Base-by-base conservation (phyloP, 1,284 basidiomycete genomes). In the Sanguinoderma infundibulare region DNA sequence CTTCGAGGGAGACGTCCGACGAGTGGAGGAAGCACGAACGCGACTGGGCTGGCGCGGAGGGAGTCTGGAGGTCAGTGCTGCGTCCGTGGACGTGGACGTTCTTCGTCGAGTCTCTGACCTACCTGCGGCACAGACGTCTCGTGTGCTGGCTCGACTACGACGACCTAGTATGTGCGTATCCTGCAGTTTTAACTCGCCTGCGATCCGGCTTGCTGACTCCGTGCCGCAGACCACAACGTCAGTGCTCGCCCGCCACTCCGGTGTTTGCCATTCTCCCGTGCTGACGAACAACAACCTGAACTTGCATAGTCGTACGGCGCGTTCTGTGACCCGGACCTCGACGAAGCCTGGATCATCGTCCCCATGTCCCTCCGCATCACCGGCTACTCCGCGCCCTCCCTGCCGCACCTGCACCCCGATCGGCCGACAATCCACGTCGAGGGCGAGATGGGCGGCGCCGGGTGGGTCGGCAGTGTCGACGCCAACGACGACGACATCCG, bases 61-160 rank as follows among this genome's bases (percentile, higher is more conserved):
- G 86, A 17, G 73, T 79, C 51, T 87, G 84, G 84, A 78, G 79
- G 84, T 84, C 60, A 55, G 76, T 71, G 9, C 14, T 5, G n/a
- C n/a, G n/a, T n/a, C n/a, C n/a, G n/a, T n/a, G 28, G 5, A 5
- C 4, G 15, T 30, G 9, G 15, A 1, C 5, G 1, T 10, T 24
- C 5, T 34, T 9, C 30, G n/a, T 2, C 17, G 34, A 3, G n/a
- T 14, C 15, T 9, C 51, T 39, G 5, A 42, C 35, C 32, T 24
- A 3, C 17, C 35, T 5, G 28, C 55, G 14, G 15, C 12, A 7
- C 60, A 86, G 84, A 60, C 80, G 85, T 14, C 81, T 80, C 40
- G 79, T 86, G 10, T 86, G 80, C 57, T 87, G 85, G 85, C 73
- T 87, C 67, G 83, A 83, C 63, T 87, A 87, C 66, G 76, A 77